Evolutionary conservation across 257 asterid species (phyloP), one percentile per base, ranked within the genome.

Genomic region (Primulina huaijiensis): DNA sequence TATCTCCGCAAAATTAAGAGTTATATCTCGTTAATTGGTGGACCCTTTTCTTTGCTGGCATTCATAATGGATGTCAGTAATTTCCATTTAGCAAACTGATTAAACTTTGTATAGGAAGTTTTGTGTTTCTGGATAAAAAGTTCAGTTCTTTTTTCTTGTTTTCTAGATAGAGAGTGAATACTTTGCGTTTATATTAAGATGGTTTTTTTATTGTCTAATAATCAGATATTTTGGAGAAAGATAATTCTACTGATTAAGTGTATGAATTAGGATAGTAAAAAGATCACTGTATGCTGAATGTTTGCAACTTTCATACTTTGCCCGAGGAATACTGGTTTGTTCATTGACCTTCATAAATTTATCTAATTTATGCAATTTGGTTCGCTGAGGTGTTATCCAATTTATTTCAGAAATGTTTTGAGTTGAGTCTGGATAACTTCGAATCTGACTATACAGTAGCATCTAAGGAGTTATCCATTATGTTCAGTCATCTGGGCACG

Each of bases 391-490:
- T 25, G 37, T 38, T 68, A 19, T 61, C 4, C 53, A 25, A 23
- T 70, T 72, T 68, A 69, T 83, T 71, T 21, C 96, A 89, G 97
- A 89, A 86, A 82, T 87, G 95, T 74, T 91, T 94, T 69, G 80
- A 72, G 60, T 76, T 87, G 75, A 68, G 69, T 50, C 58, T 75
- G 50, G 88, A 78, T 70, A 75, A 75, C 69, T 76, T 79, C 56
- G 81, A 68, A 65, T 75, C 73, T 68, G 89, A 82, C 63, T 76
- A 60, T 77, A 78, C 29, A 0, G 62, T 23, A 37, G 75, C 79
- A 60, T 62, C 87, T 19, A 79, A 85, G 75, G 96, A 82, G 65
- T 80, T 85, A 20, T 77, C 84, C 2, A 50, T 75, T 59, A 57
- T 91, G 68, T 72, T 89, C 75, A 76, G 67, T 74, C 86, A 85